These are phyloP conservation scores for Phytophthora europaea DNA, from an alignment of 352 stramenopile species.

Conservation along the genomic window DNA sequence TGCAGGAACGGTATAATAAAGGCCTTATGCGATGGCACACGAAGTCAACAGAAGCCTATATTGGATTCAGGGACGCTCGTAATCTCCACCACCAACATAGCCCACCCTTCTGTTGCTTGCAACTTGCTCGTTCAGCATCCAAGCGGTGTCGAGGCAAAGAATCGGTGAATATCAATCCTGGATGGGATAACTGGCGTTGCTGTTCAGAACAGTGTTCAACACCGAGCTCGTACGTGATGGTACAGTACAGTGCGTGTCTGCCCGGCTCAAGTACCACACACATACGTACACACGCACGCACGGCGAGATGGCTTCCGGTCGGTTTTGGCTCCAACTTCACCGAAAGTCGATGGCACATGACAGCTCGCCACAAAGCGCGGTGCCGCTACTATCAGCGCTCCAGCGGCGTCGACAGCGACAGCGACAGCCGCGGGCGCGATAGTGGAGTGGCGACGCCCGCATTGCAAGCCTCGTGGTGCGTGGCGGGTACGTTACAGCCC, in stretches of 20 bases:
- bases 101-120: neutral
- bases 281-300: neutral
- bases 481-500: constrained; percentile 10
- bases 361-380: neutral
- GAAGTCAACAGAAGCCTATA: too few species aligned
- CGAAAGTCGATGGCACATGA: constrained; percentile 2
- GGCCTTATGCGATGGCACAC: too few species aligned
- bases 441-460: neutral
- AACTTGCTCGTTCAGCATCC: neutral
- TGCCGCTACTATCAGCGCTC: neutral
- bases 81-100: neutral
- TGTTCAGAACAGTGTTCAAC: neutral
- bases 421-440: neutral
- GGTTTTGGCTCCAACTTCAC: constrained; percentile 3
- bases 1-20: neutral
- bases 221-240: neutral
- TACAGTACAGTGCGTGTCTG: neutral
- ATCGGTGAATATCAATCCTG: neutral
- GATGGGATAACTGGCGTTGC: neutral
- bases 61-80: neutral
- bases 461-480: neutral
- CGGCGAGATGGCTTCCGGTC: neutral
- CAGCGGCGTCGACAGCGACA: neutral
- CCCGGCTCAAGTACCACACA: neutral
- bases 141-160: neutral